A percentile compares a stretch with the other conserved stretches of the same genome.
These are phyloP conservation scores for Stipa capillata DNA, from an alignment of 176 grass and related monocot species.

Conservation along the genomic window DNA sequence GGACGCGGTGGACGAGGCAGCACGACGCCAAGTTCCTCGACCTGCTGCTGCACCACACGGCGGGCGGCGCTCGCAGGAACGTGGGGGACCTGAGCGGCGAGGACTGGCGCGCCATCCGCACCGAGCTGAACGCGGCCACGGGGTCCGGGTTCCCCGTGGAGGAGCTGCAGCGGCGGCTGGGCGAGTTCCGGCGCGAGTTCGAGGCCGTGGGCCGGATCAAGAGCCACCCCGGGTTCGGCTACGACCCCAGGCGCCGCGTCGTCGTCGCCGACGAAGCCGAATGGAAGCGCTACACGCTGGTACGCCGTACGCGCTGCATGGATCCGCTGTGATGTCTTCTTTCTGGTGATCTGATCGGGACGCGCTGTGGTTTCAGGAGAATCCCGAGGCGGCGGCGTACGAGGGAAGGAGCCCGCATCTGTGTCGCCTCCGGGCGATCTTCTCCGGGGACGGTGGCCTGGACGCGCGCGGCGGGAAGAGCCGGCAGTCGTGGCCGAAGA, in stretches of 20 bases:
- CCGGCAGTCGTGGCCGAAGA: neutral
- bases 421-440: neutral
- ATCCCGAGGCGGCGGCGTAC: slow-evolving; percentile 17
- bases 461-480: neutral
- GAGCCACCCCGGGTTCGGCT: slow-evolving; percentile 14
- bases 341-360: neutral
- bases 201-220: slow-evolving; percentile 15
- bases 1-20: slow-evolving; percentile 29
- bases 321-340: neutral
- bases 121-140: slow-evolving; percentile 25
- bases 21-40: slow-evolving; percentile 37
- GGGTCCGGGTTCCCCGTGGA: slow-evolving; percentile 21
- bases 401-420: slow-evolving; percentile 4
- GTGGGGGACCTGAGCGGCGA: slow-evolving; percentile 12
- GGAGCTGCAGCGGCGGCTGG: slow-evolving; percentile 26
- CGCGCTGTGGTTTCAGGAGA: neutral
- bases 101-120: slow-evolving; percentile 21
- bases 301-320: neutral
- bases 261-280: slow-evolving; percentile 27
- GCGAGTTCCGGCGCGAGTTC: slow-evolving; percentile 21
- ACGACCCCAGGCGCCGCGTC: slow-evolving; percentile 20
- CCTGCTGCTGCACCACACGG: slow-evolving; percentile 5
- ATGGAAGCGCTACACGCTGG: slow-evolving; percentile 19
- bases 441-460: neutral
- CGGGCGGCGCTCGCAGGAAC: neutral